Evolutionary conservation across 2,329 filamentous ascomycete species (phyloP).

Genomic region (Chrysoporthe cubensis): DNA sequence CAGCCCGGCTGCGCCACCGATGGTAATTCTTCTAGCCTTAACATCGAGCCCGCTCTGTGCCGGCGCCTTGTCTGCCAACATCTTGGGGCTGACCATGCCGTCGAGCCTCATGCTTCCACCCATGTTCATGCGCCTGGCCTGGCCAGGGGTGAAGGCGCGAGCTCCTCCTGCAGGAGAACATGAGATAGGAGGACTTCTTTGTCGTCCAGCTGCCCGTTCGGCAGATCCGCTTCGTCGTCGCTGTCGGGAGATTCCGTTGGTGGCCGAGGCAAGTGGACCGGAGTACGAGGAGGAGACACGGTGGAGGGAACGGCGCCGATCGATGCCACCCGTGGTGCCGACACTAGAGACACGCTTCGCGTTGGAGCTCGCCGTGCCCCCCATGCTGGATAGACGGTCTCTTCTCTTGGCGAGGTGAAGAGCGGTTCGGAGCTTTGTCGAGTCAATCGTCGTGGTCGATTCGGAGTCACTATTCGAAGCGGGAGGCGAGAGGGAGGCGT

Average conservation of each 20-base stretch:
- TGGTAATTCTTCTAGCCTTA: conserved; percentile 48
- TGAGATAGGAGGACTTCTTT: conserved; percentile 56
- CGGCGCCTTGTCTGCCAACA: conserved; percentile 21
- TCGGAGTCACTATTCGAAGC: conserved; percentile 54
- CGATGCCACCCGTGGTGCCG: conserved; percentile 38
- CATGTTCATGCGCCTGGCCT: conserved; percentile 62
- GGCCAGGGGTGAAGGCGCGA: conserved; percentile 53
- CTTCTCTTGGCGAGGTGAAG: conserved; percentile 57
- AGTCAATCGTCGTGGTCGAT: conserved; percentile 51
- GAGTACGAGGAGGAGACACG: conserved; percentile 42
- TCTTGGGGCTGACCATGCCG: conserved; percentile 29
- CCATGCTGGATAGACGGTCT: conserved; percentile 46
- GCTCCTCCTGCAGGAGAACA: conserved; percentile 50
- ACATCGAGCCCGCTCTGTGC: conserved; percentile 31
- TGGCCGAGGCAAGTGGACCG: conserved; percentile 50
- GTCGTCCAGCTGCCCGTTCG: conserved; percentile 45
- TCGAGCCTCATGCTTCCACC: conserved; percentile 44
- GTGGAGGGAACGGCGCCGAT: conserved; percentile 39
- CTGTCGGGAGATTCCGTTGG: conserved; percentile 61
- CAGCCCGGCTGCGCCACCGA: conserved; percentile 40
- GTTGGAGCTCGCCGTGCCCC: conserved; percentile 41
- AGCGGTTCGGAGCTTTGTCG: conserved; percentile 58
- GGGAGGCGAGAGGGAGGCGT: conserved; percentile 40
- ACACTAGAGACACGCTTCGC: conserved; percentile 52
- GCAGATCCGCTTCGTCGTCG: conserved; percentile 48